Evolutionary conservation across 2,329 filamentous ascomycete species (phyloP), one percentile per base, ranked within the genome.

Genomic region (Colletotrichum musae): DNA sequence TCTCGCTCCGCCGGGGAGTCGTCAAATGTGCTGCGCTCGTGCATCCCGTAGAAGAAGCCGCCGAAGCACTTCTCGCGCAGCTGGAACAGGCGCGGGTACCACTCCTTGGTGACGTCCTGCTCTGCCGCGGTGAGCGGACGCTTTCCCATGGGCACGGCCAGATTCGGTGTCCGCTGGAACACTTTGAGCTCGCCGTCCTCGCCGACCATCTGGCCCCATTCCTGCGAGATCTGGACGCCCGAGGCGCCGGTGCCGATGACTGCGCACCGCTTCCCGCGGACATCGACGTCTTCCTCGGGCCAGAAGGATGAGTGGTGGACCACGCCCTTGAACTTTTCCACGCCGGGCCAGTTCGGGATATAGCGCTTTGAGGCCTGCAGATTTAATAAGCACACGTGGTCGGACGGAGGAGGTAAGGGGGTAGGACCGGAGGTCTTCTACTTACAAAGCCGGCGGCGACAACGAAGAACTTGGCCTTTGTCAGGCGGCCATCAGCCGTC

Each of bases 91-190:
- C 85, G 79, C 0, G 79, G 81, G 58, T 88, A 88, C 43, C 76
- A 78, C 7, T 71, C 72, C 72, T 87, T 86, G 24, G 73, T 75
- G 2, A 74, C 74, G 26, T 87, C 79, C 73, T 91, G 87, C 70
- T 89, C 85, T 65, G 85, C 81, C 12, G 76, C 78, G 0, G 82
- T 84, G 4, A 72, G 63, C 0, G n/a, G 16, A 6, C 54, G 50
- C 18, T 59, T 70, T 7, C 70, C 67, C 88, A 93, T 91, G 0
- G 90, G 89, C 0, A 92, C 73, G 0, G 88, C 88, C 6, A 91
- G 80, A 68, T 92, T 93, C 0, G 91, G 91, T 1, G 89, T 92
- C 12, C 91, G 85, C 73, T 92, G 89, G 76, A 92, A 92, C 43
- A 93, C 87, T 3, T 79, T 84, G 26, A 93, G 72, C 1, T 85